Conservation (phyloP, 805 yeast genomes). For the Candida nanaspora region DNA sequence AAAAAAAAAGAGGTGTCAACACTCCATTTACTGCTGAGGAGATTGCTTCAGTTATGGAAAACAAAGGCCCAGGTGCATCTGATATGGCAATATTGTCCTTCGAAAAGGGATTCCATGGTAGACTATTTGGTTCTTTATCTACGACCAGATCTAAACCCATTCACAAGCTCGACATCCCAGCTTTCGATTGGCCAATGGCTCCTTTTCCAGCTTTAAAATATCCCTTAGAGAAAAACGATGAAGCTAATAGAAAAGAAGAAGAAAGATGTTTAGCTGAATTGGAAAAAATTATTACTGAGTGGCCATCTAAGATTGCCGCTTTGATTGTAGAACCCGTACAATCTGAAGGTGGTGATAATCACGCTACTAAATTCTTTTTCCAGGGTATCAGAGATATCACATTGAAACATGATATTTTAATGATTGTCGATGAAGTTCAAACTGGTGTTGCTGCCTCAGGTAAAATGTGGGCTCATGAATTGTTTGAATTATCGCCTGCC, state of each 20-base stretch:
- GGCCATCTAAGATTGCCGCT: slow-evolving; percentile 43
- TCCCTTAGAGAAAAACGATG: slow-evolving; percentile 66
- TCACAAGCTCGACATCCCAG: slow-evolving; percentile 54
- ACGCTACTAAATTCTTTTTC: slow-evolving; percentile 54
- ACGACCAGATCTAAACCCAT: slow-evolving; percentile 51
- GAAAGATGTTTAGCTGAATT: slow-evolving; percentile 37
- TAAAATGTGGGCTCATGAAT: slow-evolving; percentile 68
- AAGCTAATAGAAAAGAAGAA: slow-evolving; percentile 43
- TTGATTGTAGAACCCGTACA: slow-evolving; percentile 56
- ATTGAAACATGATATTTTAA: slow-evolving; percentile 44
- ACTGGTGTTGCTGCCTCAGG: slow-evolving; percentile 74
- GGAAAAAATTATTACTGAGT: slow-evolving; percentile 31
- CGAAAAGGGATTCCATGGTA: slow-evolving; percentile 49
- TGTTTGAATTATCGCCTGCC: slow-evolving; percentile 52
- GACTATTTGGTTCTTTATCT: slow-evolving; percentile 48
- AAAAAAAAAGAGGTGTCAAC: slow-evolving; percentile 37
- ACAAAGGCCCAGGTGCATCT: slow-evolving; percentile 44
- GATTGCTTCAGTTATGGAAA: slow-evolving; percentile 40
- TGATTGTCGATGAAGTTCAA: slow-evolving; percentile 69
- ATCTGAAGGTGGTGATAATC: slow-evolving; percentile 75
- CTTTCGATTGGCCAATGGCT: slow-evolving; percentile 52
- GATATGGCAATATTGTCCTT: slow-evolving; percentile 48
- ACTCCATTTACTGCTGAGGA: slow-evolving; percentile 40
- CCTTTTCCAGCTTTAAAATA: slow-evolving; percentile 75
- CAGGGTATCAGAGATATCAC: slow-evolving; percentile 58